These are phyloP conservation scores for Pseudocercospora fijiensis DNA, from an alignment of 2,329 filamentous ascomycete genomes.

Conservation along the genomic window DNA sequence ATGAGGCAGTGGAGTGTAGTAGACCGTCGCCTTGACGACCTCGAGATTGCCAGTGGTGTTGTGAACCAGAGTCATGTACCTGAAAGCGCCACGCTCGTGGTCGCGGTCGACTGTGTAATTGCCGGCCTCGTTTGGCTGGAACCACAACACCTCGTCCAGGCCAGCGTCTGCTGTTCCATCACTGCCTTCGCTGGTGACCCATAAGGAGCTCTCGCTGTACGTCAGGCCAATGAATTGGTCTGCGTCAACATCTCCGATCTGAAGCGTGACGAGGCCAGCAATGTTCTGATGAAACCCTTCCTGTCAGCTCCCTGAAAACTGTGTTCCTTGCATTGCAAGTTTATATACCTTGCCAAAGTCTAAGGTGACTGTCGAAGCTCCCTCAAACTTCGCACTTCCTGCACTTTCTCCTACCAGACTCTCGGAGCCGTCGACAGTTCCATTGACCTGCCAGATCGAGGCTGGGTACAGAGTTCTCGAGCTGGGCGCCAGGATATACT, in stretches of 20 bases:
- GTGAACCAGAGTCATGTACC: slow-evolving; percentile 51
- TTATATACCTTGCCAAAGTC: slow-evolving; percentile 40
- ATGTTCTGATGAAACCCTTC: slow-evolving; percentile 37
- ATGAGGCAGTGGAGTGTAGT: slow-evolving; percentile 50
- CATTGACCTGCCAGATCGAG: slow-evolving; percentile 44
- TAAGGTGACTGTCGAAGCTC: slow-evolving; percentile 42
- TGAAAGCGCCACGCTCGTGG: slow-evolving; percentile 53
- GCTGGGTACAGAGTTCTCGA: slow-evolving; percentile 40
- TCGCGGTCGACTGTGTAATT: slow-evolving; percentile 47
- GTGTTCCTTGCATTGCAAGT: not conserved
- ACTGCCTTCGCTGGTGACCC: slow-evolving; percentile 53
- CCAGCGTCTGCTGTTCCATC: slow-evolving; percentile 42
- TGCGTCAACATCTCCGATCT: slow-evolving; percentile 37
- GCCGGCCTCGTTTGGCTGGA: slow-evolving; percentile 41
- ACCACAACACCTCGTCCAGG: slow-evolving; percentile 52
- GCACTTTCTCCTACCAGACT: slow-evolving; percentile 33
- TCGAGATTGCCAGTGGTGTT: slow-evolving; percentile 41
- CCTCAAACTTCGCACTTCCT: slow-evolving; percentile 40
- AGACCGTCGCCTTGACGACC: slow-evolving; percentile 43
- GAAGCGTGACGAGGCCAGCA: slow-evolving; percentile 43
- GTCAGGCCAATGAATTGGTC: slow-evolving; percentile 46
- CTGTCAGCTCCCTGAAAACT: not conserved
- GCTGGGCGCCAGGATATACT: slow-evolving; percentile 46
- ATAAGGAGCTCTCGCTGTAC: slow-evolving; percentile 47
- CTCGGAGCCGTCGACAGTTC: slow-evolving; percentile 41